Percentiles rank a stretch among this genome's conserved stretches.
phyloP scores from a whole-genome alignment of 306 rosid species.

The Vigna reflexopilosa region DNA sequence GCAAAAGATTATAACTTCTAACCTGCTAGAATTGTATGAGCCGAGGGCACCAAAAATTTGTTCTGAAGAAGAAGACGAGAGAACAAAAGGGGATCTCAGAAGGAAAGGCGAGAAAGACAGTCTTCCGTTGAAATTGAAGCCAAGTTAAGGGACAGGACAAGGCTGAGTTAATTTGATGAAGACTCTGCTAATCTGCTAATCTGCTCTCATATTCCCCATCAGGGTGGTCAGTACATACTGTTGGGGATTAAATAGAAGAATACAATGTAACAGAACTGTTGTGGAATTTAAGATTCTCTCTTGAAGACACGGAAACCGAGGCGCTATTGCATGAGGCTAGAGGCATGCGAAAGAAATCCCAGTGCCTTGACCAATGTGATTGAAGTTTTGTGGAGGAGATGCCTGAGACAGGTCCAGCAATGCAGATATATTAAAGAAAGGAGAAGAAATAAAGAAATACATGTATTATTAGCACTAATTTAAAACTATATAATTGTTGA shows the following conservation, averaged over 20 bases:
- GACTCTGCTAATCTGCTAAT: conserved; percentile 60
- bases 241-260: conserved; percentile 39
- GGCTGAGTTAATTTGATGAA: conserved; percentile 48
- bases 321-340: conserved; percentile 64
- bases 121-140: conserved; percentile 12
- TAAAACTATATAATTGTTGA: conserved; percentile 44
- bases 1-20: conserved; percentile 39
- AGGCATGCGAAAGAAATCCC: conserved; percentile 94
- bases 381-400: conserved; percentile 89
- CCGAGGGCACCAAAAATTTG: conserved; percentile 21
- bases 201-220: conserved; percentile 82
- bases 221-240: conserved; percentile 52
- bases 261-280: conserved; percentile 39
- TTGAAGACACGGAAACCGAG: conserved; percentile 63
- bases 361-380: conserved; percentile 82
- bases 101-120: conserved; percentile 38
- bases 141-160: conserved; percentile 44
- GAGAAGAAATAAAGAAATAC: conserved; percentile 20
- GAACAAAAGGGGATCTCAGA: conserved; percentile 36
- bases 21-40: conserved; percentile 46
- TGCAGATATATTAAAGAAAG: conserved; percentile 55
- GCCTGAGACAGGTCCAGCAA: conserved; percentile 78
- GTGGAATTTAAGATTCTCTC: conserved; percentile 68
- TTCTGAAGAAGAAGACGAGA: conserved; percentile 45
- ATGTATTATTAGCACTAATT: conserved; percentile 40